Base-by-base conservation (phyloP, 805 yeast genomes). In the Wickerhamiella vanderwaltii region DNA sequence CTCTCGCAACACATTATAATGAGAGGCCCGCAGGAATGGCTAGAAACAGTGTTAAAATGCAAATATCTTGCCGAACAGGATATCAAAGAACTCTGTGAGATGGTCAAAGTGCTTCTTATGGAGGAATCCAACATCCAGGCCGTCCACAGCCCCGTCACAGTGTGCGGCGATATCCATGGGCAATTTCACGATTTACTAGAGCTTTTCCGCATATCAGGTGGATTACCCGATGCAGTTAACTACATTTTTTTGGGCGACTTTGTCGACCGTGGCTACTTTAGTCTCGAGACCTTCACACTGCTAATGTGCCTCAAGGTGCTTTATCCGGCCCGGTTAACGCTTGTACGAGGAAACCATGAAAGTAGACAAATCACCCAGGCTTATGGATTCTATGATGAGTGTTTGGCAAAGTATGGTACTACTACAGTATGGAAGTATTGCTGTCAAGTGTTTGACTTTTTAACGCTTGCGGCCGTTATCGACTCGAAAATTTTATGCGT, bases 351-450 rank as follows among this genome's bases (percentile, higher is more conserved):
- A n/a, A 88, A 88, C 61, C 98, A 88, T 64, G 98, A 88, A 63
- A 77, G 91, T 4, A 71, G 98, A 53, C 98, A 91, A 58, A 91
- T 91, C 57, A 88, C 98, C n/a, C 96, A 88, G 65, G 97, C 87
- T 28, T 88, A 88, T 63, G 98, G 98, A 4, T 88, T 88, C 62
- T 88, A 91, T 63, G 97, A 87, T 60, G 97, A 87, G 62, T 87
- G 97, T 59, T 60, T 87, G 46, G 79, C 85, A 43, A 87, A 87
- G 61, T 87, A 87, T 59, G 96, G 96, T 16, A 79, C 88, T 29
- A 84, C 94, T 17, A 84, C 94, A 19, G 95, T 86, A 26, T 87
- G 95, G 95, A 85, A 85, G 60, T 83, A 83, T 62, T 85, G 95
- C 61, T 87, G 95, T 61, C 95, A 87, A 61, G 95, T 87, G 36